These are phyloP conservation scores for Schizophyllum commune DNA, from an alignment of 1,284 basidiomycete genomes.

Conservation along the genomic window DNA sequence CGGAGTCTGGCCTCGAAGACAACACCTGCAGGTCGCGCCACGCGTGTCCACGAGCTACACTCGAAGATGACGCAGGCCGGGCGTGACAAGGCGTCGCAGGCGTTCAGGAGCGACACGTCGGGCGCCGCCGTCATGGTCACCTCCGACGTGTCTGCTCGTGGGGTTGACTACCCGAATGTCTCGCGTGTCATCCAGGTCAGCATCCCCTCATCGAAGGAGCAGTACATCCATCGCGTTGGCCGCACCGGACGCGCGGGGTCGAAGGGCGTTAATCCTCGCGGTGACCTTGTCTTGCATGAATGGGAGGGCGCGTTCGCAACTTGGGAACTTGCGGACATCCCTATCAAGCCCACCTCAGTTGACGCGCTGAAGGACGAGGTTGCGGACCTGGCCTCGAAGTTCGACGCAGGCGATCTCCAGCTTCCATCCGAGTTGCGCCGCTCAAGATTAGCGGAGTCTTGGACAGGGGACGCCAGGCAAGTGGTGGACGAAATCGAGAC, in stretches of 20 bases:
- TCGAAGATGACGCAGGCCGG: conserved; percentile 66
- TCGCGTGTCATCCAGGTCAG: conserved; percentile 94
- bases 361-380: conserved; percentile 47
- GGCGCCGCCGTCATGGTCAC: conserved; percentile 72
- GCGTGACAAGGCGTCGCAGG: conserved; percentile 58
- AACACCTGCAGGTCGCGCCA: conserved; percentile 43
- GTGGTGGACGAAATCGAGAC: conserved; percentile 20
- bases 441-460: conserved; percentile 5
- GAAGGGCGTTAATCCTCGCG: conserved; percentile 49
- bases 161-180: conserved; percentile 86
- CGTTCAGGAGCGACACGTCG: conserved; percentile 57
- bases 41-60: conserved; percentile 79
- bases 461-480: conserved; percentile 6
- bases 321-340: conserved; percentile 60
- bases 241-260: conserved; percentile 79
- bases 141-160: conserved; percentile 87
- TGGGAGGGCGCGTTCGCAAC: conserved; percentile 77
- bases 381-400: conserved; percentile 37
- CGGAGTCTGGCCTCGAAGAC: conserved; percentile 34
- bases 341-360: conserved; percentile 55
- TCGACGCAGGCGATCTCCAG: conserved; percentile 39
- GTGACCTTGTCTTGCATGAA: conserved; percentile 81
- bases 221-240: conserved; percentile 91
- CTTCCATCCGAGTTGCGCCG: conserved; percentile 11
- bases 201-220: conserved; percentile 61